phyloP scores from a whole-genome alignment of 2,329 filamentous ascomycete species.

The Aspergillus jensenii region DNA sequence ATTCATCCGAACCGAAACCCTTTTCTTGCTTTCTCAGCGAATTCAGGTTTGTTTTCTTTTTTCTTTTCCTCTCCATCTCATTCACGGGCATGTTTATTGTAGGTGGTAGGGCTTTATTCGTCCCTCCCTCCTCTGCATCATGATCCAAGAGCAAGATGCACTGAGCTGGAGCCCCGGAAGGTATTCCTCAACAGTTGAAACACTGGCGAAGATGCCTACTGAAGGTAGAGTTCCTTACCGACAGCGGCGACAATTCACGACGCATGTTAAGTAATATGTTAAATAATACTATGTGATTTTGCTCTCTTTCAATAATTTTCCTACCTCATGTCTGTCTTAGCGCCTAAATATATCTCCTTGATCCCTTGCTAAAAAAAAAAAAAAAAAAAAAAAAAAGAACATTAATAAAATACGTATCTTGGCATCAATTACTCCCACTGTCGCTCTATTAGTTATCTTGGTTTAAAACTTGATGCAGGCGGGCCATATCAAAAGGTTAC shows the following conservation, averaged over 20 bases:
- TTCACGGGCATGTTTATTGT: constrained; percentile 65
- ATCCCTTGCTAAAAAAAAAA: too few relatives aligned
- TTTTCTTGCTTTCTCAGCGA: constrained; percentile 21
- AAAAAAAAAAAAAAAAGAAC: too few relatives aligned
- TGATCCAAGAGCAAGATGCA: constrained; percentile 60
- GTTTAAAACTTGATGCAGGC: too few relatives aligned
- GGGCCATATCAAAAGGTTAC: too few relatives aligned
- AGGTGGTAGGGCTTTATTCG: constrained; percentile 51
- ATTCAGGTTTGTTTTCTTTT: constrained; percentile 19
- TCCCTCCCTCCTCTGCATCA: constrained; percentile 62
- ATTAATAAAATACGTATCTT: too few relatives aligned
- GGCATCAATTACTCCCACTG: too few relatives aligned
- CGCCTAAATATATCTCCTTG: too few relatives aligned
- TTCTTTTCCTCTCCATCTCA: constrained; percentile 52
- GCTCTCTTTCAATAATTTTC: neutral
- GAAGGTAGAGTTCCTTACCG: constrained; percentile 66
- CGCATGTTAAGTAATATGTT: neutral
- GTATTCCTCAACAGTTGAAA: constrained; percentile 18
- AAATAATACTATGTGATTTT: neutral
- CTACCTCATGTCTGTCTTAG: too few relatives aligned
- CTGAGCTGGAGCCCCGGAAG: constrained; percentile 67
- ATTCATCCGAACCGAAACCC: constrained; percentile 25
- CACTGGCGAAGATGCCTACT: constrained; percentile 42
- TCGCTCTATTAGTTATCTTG: too few relatives aligned
- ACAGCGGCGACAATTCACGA: constrained; percentile 59